Base-by-base conservation (phyloP, 441 rosid species). In the Eugenia klotzschiana region DNA sequence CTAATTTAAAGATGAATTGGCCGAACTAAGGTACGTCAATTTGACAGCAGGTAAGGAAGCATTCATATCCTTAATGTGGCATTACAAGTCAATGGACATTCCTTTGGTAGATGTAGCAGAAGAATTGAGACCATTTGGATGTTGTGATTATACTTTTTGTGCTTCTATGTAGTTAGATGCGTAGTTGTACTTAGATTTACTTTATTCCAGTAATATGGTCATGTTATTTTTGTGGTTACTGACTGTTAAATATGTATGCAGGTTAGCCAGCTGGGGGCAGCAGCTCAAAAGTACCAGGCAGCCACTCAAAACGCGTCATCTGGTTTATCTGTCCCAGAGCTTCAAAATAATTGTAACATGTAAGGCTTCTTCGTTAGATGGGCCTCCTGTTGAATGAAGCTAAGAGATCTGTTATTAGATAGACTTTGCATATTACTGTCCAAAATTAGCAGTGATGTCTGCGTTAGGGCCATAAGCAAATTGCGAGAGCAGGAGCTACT, bases 231-330 rank as follows among this genome's bases (percentile, higher is more conserved):
- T 69, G 46, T 18, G 46, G 77, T 69, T 69, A 69, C 46, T 69
- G 25, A 69, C 77, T 69, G 77, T 64, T 69, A 69, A 8, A 22
- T 58, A 29, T 58, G 22, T 23, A 8, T 51, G 83, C 86, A 90
- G 91, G 90, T 90, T 79, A 83, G 89, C 83, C 88, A 87, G 84
- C 88, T 90, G 85, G 91, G 89, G 49, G 88, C 86, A 18, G 89
- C 87, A 3, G 91, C 91, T 49, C 90, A 86, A 79, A 88, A 88
- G 82, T 88, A 88, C 84, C 91, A 90, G 82, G 81, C 89, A 46
- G 85, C 89, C 26, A 88, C 89, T 57, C 90, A 87, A 52, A 88
- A 79, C 26, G 89, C 87, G 51, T 86, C 85, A 18, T 86, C 90
- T 80, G 85, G 82, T 80, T 82, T 85, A 82, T 84, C 89, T 77